These are phyloP conservation scores for Prunus salicina DNA, from an alignment of 306 rosid species.

Conservation along the genomic window DNA sequence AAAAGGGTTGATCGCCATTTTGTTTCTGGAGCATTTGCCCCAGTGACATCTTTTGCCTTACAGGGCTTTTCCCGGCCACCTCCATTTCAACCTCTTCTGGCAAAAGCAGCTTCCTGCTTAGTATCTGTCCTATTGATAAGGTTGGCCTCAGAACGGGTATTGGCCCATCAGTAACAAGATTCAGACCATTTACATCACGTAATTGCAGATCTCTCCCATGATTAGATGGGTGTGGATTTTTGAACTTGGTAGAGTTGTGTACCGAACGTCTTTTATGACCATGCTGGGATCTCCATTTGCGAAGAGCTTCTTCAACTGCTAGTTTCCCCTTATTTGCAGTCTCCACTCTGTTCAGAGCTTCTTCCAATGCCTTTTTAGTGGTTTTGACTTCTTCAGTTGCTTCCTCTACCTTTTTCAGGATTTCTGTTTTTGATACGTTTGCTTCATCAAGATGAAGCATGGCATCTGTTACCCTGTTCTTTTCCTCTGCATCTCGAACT, in stretches of 20 bases:
- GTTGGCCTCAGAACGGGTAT: slow-evolving; percentile 58
- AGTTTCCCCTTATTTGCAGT: slow-evolving; percentile 78
- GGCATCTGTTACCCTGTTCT: slow-evolving; percentile 58
- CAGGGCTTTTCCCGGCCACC: slow-evolving; percentile 36
- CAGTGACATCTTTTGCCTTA: slow-evolving; percentile 67
- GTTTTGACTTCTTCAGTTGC: slow-evolving; percentile 76
- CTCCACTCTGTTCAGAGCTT: slow-evolving; percentile 80
- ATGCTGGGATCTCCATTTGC: slow-evolving; percentile 75
- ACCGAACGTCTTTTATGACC: slow-evolving; percentile 55
- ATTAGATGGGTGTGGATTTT: slow-evolving; percentile 51
- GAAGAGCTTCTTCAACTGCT: slow-evolving; percentile 77
- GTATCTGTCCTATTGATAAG: slow-evolving; percentile 79
- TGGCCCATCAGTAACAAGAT: slow-evolving; percentile 41
- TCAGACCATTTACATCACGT: slow-evolving; percentile 49
- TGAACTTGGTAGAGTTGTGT: slow-evolving; percentile 55
- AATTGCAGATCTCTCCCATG: slow-evolving; percentile 46
- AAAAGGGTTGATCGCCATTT: slow-evolving; percentile 42
- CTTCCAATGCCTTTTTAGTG: slow-evolving; percentile 71
- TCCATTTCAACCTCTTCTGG: slow-evolving; percentile 56
- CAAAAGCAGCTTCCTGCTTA: slow-evolving; percentile 72
- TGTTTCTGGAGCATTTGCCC: slow-evolving; percentile 88
- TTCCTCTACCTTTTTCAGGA: slow-evolving; percentile 67
- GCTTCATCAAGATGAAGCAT: slow-evolving; percentile 76
- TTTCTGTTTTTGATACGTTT: slow-evolving; percentile 52
- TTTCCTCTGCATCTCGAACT: slow-evolving; percentile 65